Conservation (phyloP, 2,329 filamentous ascomycete genomes). For the Ceratocystis alfenasii region DNA sequence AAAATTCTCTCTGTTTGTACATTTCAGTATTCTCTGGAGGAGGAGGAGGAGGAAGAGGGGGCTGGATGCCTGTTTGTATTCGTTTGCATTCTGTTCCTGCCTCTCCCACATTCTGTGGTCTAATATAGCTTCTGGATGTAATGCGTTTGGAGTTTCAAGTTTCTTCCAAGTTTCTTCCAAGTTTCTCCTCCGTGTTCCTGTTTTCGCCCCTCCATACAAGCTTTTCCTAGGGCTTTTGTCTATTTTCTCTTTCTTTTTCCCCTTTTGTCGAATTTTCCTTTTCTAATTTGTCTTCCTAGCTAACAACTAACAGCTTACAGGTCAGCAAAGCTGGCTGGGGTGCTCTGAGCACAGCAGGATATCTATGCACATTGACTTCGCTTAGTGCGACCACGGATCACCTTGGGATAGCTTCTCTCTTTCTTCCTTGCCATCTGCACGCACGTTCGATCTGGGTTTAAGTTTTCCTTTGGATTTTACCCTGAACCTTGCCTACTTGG, state of each 20-base stretch:
- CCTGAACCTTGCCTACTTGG: background rate
- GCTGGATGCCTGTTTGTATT: too few species aligned
- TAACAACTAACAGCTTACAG: background rate
- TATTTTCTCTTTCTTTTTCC: background rate
- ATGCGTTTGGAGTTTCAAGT: constrained; percentile 9
- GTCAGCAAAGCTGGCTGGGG: background rate
- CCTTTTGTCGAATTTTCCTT: background rate
- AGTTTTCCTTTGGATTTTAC: background rate
- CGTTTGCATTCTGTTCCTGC: background rate
- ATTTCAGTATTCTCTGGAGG: background rate
- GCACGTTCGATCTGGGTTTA: constrained; percentile 10
- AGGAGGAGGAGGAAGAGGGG: too few species aligned
- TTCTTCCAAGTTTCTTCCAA: background rate
- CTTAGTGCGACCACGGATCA: constrained; percentile 10
- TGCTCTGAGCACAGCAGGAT: background rate
- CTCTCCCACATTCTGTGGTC: background rate
- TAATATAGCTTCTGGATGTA: constrained; percentile 5
- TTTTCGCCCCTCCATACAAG: background rate
- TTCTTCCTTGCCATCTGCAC: constrained; percentile 7
- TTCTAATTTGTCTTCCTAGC: background rate
- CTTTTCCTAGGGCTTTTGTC: background rate
- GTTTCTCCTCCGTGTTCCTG: constrained; percentile 7
- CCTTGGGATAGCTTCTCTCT: constrained; percentile 1
- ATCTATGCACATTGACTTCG: constrained; percentile 5
- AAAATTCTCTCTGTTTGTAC: background rate